Evolutionary conservation across 176 grass and related monocot species (phyloP).

Genomic region (Rhynchospora breviuscula): DNA sequence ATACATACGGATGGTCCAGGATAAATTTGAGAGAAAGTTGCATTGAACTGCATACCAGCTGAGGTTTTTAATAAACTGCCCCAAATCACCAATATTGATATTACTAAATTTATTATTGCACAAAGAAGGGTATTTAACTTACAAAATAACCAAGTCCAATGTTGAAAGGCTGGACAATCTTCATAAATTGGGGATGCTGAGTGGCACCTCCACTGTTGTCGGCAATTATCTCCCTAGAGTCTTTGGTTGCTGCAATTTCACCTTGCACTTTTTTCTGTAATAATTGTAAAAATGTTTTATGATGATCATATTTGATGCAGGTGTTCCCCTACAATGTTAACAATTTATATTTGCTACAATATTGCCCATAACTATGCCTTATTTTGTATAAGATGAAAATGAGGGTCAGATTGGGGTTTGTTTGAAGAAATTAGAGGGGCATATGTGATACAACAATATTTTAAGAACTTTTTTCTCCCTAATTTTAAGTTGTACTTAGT

Average conservation of each 20-base stretch:
- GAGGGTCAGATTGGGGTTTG: not conserved
- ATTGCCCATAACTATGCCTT: not conserved
- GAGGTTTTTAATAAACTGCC: not conserved
- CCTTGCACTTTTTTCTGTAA: not conserved
- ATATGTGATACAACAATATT: not conserved
- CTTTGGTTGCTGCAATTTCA: not conserved
- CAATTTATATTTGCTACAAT: constrained; percentile 1
- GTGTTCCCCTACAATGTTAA: not conserved
- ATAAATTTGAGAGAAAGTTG: not conserved
- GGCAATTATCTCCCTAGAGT: constrained; percentile 6
- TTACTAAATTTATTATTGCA: not conserved
- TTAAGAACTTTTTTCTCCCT: not conserved
- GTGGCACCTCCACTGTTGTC: not conserved
- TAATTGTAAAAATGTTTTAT: not conserved
- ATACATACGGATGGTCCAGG: not conserved
- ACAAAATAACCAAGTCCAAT: constrained; percentile 17
- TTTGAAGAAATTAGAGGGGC: not conserved
- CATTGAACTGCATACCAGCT: constrained; percentile 1
- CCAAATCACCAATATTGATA: not conserved
- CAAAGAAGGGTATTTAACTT: not conserved
- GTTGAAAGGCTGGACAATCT: constrained; percentile 21
- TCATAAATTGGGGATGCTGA: constrained; percentile 14
- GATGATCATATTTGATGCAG: not conserved
- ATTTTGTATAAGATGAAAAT: not conserved
- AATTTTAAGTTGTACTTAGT: not conserved